Conservation (phyloP, 202 grass and related monocot species). For the Digitaria exilis region DNA sequence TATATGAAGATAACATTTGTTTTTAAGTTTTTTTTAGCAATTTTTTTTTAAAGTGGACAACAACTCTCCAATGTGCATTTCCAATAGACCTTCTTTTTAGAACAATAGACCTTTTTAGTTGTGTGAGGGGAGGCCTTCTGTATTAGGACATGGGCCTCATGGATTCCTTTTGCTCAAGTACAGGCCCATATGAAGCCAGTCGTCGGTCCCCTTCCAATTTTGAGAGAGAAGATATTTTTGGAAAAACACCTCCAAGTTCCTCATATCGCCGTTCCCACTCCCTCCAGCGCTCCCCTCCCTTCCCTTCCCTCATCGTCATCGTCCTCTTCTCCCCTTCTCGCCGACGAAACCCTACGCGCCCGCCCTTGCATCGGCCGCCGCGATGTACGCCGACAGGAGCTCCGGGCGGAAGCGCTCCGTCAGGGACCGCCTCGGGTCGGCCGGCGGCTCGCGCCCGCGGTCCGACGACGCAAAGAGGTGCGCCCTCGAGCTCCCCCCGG, state of each 20-base stretch:
- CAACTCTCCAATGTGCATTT: background rate
- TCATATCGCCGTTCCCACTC: constrained; percentile 1
- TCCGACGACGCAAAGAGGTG: constrained; percentile 56
- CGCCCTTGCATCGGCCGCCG: background rate
- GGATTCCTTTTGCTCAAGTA: background rate
- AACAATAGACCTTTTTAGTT: too few species aligned
- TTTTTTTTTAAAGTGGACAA: too few species aligned
- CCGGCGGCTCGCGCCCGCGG: constrained; percentile 8
- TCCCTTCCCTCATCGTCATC: background rate
- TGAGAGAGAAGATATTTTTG: background rate
- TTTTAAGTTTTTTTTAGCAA: too few species aligned
- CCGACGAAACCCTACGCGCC: constrained; percentile 52
- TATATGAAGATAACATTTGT: too few species aligned
- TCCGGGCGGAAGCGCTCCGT: constrained; percentile 61
- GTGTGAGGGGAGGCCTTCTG: background rate
- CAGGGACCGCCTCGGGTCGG: constrained; percentile 59
- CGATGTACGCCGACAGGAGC: constrained; percentile 61
- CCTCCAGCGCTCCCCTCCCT: background rate
- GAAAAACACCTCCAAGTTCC: constrained; percentile 2
- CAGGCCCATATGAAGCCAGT: background rate
- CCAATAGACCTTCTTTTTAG: too few species aligned
- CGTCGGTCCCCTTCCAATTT: background rate
- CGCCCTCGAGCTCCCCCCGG: constrained; percentile 22
- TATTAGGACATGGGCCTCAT: background rate
- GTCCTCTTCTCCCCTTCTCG: background rate